These are phyloP conservation scores for Herpotrichia juniperi DNA, from an alignment of 2,329 filamentous ascomycete species.

Conservation along the genomic window DNA sequence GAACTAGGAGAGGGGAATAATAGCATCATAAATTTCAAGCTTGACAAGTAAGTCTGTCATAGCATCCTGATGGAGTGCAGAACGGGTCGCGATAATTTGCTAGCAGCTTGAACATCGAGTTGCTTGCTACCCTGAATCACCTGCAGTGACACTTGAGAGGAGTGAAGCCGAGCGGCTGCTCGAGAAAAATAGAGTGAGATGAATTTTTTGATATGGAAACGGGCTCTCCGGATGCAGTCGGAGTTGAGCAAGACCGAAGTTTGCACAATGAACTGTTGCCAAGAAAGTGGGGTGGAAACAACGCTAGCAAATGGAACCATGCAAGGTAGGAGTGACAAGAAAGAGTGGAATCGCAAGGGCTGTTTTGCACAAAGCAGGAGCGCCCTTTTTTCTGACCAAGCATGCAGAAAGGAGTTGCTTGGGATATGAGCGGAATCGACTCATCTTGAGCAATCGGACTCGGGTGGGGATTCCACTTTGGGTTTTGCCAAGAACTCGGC, in stretches of 20 bases:
- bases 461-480: background rate
- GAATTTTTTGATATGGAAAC: background rate
- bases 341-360: background rate
- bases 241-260: background rate
- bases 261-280: background rate
- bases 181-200: too few species aligned
- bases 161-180: too few species aligned
- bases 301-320: background rate
- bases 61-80: too few species aligned
- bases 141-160: too few species aligned
- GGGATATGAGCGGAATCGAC: background rate
- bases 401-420: background rate
- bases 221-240: background rate
- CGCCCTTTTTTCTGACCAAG: background rate
- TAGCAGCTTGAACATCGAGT: too few species aligned
- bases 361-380: background rate
- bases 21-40: too few species aligned
- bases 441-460: background rate
- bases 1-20: background rate
- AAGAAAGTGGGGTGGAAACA: background rate
- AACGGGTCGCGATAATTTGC: too few species aligned
- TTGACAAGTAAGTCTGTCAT: too few species aligned
- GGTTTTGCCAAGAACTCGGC: background rate
- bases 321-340: background rate
- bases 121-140: too few species aligned